Evolutionary conservation across 164 flowering plant genomes (phyloP).

Genomic region (Magnolia changhungtana): DNA sequence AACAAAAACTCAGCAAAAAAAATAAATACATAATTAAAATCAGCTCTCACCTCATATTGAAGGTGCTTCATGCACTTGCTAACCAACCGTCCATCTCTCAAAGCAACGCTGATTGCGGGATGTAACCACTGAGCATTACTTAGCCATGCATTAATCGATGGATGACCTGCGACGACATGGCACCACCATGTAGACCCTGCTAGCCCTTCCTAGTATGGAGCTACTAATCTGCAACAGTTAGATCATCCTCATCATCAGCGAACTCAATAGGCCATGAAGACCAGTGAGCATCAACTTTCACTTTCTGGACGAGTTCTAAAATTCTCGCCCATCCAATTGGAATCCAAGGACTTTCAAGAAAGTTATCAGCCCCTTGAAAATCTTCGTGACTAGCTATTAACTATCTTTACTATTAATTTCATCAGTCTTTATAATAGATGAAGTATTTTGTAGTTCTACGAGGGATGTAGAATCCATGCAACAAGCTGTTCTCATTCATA

Average conservation of each 20-base stretch:
- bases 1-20: background rate
- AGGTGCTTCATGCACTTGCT: conserved; percentile 93
- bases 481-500: background rate
- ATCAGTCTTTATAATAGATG: conserved; percentile 10
- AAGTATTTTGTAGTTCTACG: conserved; percentile 16
- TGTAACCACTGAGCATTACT: conserved; percentile 82
- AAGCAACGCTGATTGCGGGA: conserved; percentile 84
- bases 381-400: conserved; percentile 14
- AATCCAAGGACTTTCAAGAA: too few species aligned
- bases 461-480: conserved; percentile 24
- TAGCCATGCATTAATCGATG: conserved; percentile 59
- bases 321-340: too few species aligned
- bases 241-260: too few species aligned
- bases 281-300: too few species aligned
- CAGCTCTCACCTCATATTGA: conserved; percentile 63
- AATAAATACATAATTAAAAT: conserved; percentile 7
- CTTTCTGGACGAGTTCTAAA: too few species aligned
- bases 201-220: conserved; percentile 91
- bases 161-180: conserved; percentile 72
- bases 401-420: conserved; percentile 21
- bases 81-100: conserved; percentile 82
- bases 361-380: conserved; percentile 22
- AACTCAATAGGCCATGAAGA: too few species aligned
- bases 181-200: conserved; percentile 99
- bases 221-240: conserved; percentile 63